Evolutionary conservation across 1,284 basidiomycete genomes (phyloP), one percentile per base, ranked within the genome.

Genomic region (Neotropicomus parvogracilis): DNA sequence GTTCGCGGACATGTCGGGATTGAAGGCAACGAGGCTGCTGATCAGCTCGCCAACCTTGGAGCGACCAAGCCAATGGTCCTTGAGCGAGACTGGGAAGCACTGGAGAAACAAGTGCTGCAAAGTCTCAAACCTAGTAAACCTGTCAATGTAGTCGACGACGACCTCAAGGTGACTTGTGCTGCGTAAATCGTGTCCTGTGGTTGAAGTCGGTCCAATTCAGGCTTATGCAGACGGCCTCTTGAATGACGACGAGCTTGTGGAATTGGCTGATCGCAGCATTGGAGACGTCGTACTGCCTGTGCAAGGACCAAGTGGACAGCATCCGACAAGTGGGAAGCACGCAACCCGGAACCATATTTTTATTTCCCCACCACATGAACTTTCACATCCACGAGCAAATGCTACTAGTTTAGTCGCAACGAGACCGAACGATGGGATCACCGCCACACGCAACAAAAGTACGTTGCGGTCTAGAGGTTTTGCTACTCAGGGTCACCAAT

Each of bases 1-100:
- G 86, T 93, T 41, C 75, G 78, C 44, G 91, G 83, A 0, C 90
- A 93, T 56, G 71, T 68, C 3, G 88, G 87, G 1, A 71, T 81
- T 36, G 67, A 67, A 46, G 91, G 91, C 1, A 93, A 93, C 61
- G 88, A 91, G 49, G 81, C 79, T 46, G 91, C 89, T 1, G 91
- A 93, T 64, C 56, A 53, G 21, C 72, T 83, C 50, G 88, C 88
- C 7, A 83, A 81, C 50, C 32, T 67, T 5, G 88, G 88, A 2
- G 65, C 74, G 7, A 48, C 58, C 8, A 48, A 72, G 35, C 70
- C 74, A 0, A 53, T 42, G 16, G 48, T 68, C 2, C 57, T 60
- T 3, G 85, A 88, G 37, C 69, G 72, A 29, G 74, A 87, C 54
- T 89, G 85, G 85, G 69, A 60, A 26, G 34, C 19, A 26, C 45